A percentile compares a stretch with the other conserved stretches of the same genome.
Evolutionary conservation across 2,329 filamentous ascomycete species (phyloP).

Genomic region (Macrophomina pseudophaseolina): DNA sequence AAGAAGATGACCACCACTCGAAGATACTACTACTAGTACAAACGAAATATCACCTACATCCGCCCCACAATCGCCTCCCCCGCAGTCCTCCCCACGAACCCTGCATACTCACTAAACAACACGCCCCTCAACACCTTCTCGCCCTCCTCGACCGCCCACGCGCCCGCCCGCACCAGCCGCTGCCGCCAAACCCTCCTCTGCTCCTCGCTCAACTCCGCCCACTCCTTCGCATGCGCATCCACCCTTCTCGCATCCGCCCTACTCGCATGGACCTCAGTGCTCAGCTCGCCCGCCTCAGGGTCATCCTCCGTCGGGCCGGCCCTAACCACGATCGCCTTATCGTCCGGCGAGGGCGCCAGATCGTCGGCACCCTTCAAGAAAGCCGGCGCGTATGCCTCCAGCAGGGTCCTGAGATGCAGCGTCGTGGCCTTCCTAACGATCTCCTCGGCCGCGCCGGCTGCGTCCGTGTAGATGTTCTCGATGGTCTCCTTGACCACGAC

Average conservation of each 20-base stretch:
- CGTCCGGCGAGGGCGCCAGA: slow-evolving; percentile 9
- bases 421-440: background rate
- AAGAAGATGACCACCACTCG: no score
- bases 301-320: slow-evolving; percentile 34
- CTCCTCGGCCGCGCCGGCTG: background rate
- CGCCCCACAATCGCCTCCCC: slow-evolving; percentile 20
- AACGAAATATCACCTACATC: background rate
- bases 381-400: background rate
- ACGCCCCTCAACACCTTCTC: slow-evolving; percentile 78
- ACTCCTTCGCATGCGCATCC: slow-evolving; percentile 61
- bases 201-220: slow-evolving; percentile 70
- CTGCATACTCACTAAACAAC: slow-evolving; percentile 75
- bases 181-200: slow-evolving; percentile 73
- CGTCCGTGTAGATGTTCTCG: background rate
- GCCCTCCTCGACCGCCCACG: slow-evolving; percentile 80
- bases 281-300: slow-evolving; percentile 41
- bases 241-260: slow-evolving; percentile 41
- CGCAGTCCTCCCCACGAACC: slow-evolving; percentile 52
- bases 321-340: slow-evolving; percentile 49
- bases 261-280: slow-evolving; percentile 47
- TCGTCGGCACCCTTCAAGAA: slow-evolving; percentile 3
- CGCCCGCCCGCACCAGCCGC: slow-evolving; percentile 70
- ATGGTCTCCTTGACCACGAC: slow-evolving; percentile 3
- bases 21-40: background rate
- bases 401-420: slow-evolving; percentile 11